Percentiles rank a stretch among this genome's conserved stretches.
These are phyloP conservation scores for Ophiorrhiza pumila DNA, from an alignment of 257 asterid species.

Conservation along the genomic window DNA sequence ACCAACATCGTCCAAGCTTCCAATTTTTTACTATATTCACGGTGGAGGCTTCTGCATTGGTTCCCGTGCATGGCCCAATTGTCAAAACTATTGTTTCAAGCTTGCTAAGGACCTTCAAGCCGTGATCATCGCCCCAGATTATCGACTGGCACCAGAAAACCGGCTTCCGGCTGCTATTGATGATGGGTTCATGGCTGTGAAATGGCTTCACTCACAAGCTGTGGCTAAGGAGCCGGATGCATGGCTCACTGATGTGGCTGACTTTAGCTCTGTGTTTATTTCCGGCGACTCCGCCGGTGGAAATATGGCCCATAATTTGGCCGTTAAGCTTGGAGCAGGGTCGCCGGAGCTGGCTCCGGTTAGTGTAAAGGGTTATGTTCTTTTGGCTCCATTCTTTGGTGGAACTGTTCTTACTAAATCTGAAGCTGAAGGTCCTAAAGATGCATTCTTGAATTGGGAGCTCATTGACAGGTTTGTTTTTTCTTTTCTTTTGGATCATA, in stretches of 20 bases:
- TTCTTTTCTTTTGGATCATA: no score
- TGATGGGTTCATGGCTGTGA: constrained; percentile 53
- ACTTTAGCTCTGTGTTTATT: constrained; percentile 49
- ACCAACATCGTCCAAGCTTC: constrained; percentile 40
- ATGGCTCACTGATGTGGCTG: constrained; percentile 57
- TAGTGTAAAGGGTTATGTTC: constrained; percentile 61
- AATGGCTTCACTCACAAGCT: constrained; percentile 66
- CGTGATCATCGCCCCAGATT: constrained; percentile 63
- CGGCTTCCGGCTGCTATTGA: constrained; percentile 77
- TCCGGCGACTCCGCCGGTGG: constrained; percentile 86
- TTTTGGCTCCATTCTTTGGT: constrained; percentile 69
- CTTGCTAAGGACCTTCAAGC: constrained; percentile 62
- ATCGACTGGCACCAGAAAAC: constrained; percentile 64
- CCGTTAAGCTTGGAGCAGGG: constrained; percentile 46
- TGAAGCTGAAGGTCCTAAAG: constrained; percentile 72
- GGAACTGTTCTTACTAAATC: constrained; percentile 54
- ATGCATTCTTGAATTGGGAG: constrained; percentile 57
- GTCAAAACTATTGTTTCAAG: constrained; percentile 73
- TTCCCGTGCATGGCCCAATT: constrained; percentile 68
- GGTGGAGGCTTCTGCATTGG: constrained; percentile 84
- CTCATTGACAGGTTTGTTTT: constrained; percentile 63
- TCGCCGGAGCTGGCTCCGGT: constrained; percentile 50
- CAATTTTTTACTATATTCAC: constrained; percentile 64
- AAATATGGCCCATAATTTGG: constrained; percentile 64
- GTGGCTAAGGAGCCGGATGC: constrained; percentile 37